These are phyloP conservation scores for Casuarina cunninghamiana DNA, from an alignment of 306 rosid genomes.

Conservation along the genomic window DNA sequence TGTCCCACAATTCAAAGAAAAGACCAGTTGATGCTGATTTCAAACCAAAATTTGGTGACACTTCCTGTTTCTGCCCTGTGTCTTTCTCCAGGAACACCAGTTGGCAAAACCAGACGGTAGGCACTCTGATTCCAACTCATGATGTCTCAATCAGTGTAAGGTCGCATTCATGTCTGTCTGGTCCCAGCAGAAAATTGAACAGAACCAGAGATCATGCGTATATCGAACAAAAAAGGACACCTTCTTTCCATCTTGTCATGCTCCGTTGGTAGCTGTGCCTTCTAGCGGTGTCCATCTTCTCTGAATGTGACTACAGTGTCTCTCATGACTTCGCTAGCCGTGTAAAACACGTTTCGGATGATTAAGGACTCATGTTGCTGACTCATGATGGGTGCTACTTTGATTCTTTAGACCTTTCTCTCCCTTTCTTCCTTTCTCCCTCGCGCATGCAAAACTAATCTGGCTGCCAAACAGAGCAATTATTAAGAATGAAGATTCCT, in stretches of 20 bases:
- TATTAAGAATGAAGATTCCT: no score
- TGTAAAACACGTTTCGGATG: background rate
- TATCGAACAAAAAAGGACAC: background rate
- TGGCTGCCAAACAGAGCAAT: no score
- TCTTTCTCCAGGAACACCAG: slow-evolving; percentile 41
- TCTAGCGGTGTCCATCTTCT: background rate
- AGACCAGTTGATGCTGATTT: background rate
- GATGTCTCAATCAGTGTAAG: no score
- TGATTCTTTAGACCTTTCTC: background rate
- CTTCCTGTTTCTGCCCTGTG: slow-evolving; percentile 10
- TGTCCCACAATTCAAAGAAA: background rate
- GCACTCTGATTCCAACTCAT: background rate
- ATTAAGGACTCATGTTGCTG: background rate
- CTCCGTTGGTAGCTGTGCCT: background rate
- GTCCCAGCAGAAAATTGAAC: background rate
- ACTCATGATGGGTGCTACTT: background rate
- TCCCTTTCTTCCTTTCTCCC: background rate
- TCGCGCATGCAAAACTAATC: no score
- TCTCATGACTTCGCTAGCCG: background rate
- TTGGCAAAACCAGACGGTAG: slow-evolving; percentile 28
- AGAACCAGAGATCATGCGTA: background rate
- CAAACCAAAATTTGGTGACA: background rate
- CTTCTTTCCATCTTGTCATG: background rate
- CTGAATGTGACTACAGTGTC: background rate
- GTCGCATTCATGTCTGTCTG: background rate